These are phyloP conservation scores for Cornus florida DNA, from an alignment of 148 eudicot genomes.

Conservation along the genomic window DNA sequence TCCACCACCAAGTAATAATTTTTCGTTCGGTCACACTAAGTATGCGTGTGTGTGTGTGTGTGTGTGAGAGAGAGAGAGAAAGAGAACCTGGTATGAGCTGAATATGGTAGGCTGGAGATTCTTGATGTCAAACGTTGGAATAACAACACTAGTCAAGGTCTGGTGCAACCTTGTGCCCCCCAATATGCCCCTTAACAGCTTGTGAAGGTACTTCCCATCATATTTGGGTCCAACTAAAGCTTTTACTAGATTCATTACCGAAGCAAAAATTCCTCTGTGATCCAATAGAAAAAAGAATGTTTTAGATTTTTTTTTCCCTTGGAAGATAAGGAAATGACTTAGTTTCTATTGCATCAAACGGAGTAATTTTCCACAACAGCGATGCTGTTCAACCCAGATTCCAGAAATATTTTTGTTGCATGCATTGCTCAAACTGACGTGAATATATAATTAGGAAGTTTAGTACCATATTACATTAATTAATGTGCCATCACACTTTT, in stretches of 20 bases:
- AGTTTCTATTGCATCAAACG: neutral
- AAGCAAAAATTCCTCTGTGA: constrained; percentile 35
- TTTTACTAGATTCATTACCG: constrained; percentile 16
- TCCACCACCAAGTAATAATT: too few species aligned
- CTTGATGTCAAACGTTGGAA: constrained; percentile 64
- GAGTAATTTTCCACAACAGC: too few species aligned
- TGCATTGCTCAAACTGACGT: too few species aligned
- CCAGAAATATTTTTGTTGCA: too few species aligned
- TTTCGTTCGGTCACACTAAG: neutral
- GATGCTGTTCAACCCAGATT: too few species aligned
- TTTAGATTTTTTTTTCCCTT: too few species aligned
- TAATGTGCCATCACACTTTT: too few species aligned
- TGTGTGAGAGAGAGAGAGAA: neutral
- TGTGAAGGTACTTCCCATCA: constrained; percentile 57
- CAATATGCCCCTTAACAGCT: constrained; percentile 25
- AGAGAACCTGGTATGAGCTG: constrained; percentile 26
- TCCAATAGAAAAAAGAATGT: neutral
- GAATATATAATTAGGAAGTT: too few species aligned
- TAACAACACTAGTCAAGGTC: constrained; percentile 51
- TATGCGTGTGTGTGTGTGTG: neutral
- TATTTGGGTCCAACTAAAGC: constrained; percentile 50
- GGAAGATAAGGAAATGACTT: too few species aligned
- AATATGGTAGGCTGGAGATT: constrained; percentile 53
- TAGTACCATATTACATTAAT: too few species aligned
- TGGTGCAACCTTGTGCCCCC: constrained; percentile 46